Base-by-base conservation (phyloP, 2,329 filamentous ascomycete genomes). In the Teratosphaeriaceae sp. region DNA sequence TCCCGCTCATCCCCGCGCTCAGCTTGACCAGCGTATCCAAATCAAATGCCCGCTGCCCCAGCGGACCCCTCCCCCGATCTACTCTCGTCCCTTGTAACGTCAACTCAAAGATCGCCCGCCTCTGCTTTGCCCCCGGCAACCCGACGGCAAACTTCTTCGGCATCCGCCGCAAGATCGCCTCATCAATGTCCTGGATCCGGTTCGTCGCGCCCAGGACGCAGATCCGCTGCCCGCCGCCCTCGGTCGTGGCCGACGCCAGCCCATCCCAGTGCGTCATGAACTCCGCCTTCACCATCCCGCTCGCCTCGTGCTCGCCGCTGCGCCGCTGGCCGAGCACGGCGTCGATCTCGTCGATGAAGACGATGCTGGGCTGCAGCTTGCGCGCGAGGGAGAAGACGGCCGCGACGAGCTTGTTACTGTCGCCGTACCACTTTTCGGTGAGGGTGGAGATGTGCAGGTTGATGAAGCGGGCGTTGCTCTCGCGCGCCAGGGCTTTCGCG, bases 261-360 rank as follows among this genome's bases (percentile, higher is more conserved):
- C 92, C 92, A 61, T 98, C 92, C 92, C 92, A 98, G 43, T 97
- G 80, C 12, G 92, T 98, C 92, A 98, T 98, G 64, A 98, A 97
- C 80, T 98, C 92, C 15, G 92, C 92, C 65, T 98, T 98, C 24
- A 98, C 92, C 92, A 97, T 97, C 20, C 89, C 90, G 61, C 88
- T 96, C 3, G 92, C 92, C 65, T 98, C 92, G 61, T 98, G 92
- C 65, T 98, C 92, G 38, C 88, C 89, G 60, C 85, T 94, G 53
- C 88, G 75, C 52, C 92, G 74, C 39, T 88, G 92, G 7, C 92
- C 89, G 23, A 98, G 73, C 1, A 98, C 88, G 4, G 92, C 92
- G 67, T 98, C 92, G 48, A 98, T 97, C 67, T 98, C 92, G 59
- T 98, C 92, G 58, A 98, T 98, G 61, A 98, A 98, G 50, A 98